phyloP scores from a whole-genome alignment of 306 rosid genomes.

The Prunus mume region DNA sequence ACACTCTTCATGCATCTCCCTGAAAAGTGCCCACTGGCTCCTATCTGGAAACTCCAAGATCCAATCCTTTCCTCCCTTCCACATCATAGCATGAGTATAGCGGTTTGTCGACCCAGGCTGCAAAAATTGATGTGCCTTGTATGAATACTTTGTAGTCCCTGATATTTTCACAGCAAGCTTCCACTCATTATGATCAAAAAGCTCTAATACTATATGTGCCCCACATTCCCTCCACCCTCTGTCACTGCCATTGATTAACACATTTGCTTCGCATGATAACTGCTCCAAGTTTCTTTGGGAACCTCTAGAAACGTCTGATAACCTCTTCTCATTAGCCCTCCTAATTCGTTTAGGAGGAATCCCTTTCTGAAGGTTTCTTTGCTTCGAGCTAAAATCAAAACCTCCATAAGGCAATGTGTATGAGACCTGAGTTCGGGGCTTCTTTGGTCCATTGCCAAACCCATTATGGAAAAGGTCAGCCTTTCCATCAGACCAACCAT shows the following conservation, averaged over 20 bases:
- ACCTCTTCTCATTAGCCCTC: slow-evolving; percentile 77
- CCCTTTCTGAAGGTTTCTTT: slow-evolving; percentile 50
- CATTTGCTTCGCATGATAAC: slow-evolving; percentile 72
- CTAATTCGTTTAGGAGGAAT: slow-evolving; percentile 74
- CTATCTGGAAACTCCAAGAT: slow-evolving; percentile 85
- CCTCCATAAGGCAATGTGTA: slow-evolving; percentile 73
- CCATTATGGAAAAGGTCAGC: slow-evolving; percentile 54
- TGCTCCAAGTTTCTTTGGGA: slow-evolving; percentile 61
- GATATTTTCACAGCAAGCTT: slow-evolving; percentile 77
- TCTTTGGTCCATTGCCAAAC: slow-evolving; percentile 80
- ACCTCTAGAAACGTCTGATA: slow-evolving; percentile 51
- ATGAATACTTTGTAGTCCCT: slow-evolving; percentile 71
- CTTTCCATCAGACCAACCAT: slow-evolving; percentile 74
- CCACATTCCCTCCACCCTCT: slow-evolving; percentile 95
- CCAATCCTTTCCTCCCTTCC: slow-evolving; percentile 99
- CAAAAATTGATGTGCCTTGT: slow-evolving; percentile 94
- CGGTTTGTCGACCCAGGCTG: slow-evolving; percentile 98
- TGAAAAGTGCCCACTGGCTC: slow-evolving; percentile 91
- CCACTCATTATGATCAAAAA: slow-evolving; percentile 87
- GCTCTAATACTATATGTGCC: slow-evolving; percentile 64
- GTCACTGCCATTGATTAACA: slow-evolving; percentile 65
- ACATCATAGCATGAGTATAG: slow-evolving; percentile 94
- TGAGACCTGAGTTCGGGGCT: slow-evolving; percentile 90
- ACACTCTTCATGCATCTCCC: slow-evolving; percentile 97
- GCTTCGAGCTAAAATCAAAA: slow-evolving; percentile 54